phyloP scores from a whole-genome alignment of 23 red algal genomes.

The Gracilaria domingensis region DNA sequence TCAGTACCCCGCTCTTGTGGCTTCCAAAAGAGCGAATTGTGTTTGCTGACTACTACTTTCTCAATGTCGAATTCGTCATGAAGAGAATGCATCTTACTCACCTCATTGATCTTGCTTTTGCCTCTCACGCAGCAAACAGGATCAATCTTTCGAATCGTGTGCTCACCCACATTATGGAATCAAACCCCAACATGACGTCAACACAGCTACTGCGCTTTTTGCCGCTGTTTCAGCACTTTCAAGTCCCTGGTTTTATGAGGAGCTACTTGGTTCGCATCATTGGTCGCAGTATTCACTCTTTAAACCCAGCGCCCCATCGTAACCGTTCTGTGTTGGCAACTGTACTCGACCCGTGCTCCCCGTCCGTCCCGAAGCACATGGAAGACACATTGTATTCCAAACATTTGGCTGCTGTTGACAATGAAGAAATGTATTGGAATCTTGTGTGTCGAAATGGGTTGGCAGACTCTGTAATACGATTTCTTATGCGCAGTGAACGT shows the following conservation, averaged over 20 bases:
- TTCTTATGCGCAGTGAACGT: not conserved
- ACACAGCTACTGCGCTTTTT: not conserved
- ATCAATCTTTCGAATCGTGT: not conserved
- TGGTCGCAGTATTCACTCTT: not conserved
- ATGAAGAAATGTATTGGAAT: constrained; percentile 3
- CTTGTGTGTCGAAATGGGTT: constrained; percentile 27
- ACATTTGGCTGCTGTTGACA: constrained; percentile 11
- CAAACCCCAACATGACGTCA: not conserved
- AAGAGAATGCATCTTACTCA: constrained; percentile 34
- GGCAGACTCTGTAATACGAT: not conserved
- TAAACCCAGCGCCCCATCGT: not conserved
- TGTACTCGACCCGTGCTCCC: too few relatives aligned
- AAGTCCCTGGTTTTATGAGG: constrained; percentile 1
- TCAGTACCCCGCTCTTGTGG: constrained; percentile 29
- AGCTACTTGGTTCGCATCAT: constrained; percentile 16
- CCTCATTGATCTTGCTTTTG: constrained; percentile 26
- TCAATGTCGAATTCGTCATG: constrained; percentile 9
- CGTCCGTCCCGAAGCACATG: not conserved
- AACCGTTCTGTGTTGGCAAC: not conserved
- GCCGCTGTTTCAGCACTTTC: constrained; percentile 30
- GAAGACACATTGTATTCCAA: not conserved
- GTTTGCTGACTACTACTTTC: constrained; percentile 36
- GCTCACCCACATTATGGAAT: not conserved
- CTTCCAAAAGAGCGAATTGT: constrained; percentile 10
- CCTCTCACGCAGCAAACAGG: constrained; percentile 10